Conservation (phyloP, 176 grass and related monocot species). For the Oryza punctata region DNA sequence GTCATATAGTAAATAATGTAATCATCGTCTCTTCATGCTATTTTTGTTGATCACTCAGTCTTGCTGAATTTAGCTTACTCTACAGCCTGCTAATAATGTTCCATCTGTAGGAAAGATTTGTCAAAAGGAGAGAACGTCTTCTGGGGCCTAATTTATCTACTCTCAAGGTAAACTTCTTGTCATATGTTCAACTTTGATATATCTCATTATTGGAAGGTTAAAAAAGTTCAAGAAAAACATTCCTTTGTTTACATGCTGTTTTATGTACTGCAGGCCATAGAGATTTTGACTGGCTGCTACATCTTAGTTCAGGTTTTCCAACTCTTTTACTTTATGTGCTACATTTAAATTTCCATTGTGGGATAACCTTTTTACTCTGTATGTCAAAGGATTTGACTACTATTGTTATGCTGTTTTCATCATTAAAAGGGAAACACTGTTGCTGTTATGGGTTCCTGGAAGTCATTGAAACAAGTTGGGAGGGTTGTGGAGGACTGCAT, state of each 20-base stretch:
- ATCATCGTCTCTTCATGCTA: not conserved
- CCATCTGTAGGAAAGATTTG: conserved; percentile 82
- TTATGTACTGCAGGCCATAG: conserved; percentile 69
- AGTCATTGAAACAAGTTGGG: conserved; percentile 81
- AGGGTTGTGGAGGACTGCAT: conserved; percentile 93
- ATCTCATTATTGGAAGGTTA: not conserved
- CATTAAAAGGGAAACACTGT: conserved; percentile 85
- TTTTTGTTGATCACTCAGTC: not conserved
- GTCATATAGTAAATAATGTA: conserved; percentile 15
- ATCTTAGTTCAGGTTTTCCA: conserved; percentile 85
- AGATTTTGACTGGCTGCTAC: conserved; percentile 98
- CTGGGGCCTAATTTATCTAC: conserved; percentile 93
- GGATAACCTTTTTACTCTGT: not conserved
- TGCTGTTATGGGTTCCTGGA: conserved; percentile 84
- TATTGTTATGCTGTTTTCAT: conserved; percentile 31
- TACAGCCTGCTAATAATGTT: conserved; percentile 17
- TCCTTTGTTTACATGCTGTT: conserved; percentile 14
- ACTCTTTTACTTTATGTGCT: conserved; percentile 22
- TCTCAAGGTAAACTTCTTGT: conserved; percentile 63
- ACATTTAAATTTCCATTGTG: conserved; percentile 2
- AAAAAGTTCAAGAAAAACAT: not conserved
- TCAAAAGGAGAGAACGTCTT: conserved; percentile 95
- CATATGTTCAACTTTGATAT: not conserved
- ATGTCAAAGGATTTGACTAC: conserved; percentile 5
- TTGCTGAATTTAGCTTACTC: conserved; percentile 20